phyloP scores from a whole-genome alignment of 1,139 yeast species.

The Diutina mesorugosa region DNA sequence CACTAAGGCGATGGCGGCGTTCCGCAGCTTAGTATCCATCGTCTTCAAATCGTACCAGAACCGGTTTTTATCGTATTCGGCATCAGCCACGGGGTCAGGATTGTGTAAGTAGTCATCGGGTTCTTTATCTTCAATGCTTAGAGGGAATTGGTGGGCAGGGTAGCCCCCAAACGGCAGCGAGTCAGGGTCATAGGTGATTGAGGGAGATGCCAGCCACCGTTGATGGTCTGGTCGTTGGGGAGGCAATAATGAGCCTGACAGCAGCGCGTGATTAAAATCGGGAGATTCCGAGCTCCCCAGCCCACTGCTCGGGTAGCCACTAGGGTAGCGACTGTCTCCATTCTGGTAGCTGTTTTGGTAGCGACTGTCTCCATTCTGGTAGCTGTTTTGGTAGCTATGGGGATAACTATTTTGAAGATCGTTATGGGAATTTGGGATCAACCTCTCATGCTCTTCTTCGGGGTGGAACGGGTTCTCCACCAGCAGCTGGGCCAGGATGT shows the following conservation, averaged over 20 bases:
- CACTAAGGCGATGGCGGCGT: conserved; percentile 12
- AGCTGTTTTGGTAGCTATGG: no score
- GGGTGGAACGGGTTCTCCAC: background rate
- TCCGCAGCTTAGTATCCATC: conserved; percentile 12
- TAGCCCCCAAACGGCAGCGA: conserved; percentile 17
- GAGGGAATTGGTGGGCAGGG: conserved; percentile 15
- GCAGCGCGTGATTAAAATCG: background rate
- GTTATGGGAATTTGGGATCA: no score
- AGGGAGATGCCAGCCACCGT: background rate
- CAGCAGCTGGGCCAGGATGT: background rate
- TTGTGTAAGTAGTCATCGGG: conserved; percentile 18
- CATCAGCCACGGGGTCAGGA: conserved; percentile 17
- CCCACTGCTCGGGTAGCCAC: background rate
- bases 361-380: no score
- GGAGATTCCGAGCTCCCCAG: background rate
- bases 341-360: no score
- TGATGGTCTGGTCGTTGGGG: background rate
- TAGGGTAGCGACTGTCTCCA: no score
- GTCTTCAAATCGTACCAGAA: conserved; percentile 13
- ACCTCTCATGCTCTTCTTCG: background rate
- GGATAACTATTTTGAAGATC: no score
- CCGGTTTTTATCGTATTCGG: conserved; percentile 15
- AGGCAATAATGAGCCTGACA: background rate
- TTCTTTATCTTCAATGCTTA: conserved; percentile 15
- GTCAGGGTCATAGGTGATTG: background rate